Conservation (phyloP, 257 asterid species). For the Lavandula angustifolia region DNA sequence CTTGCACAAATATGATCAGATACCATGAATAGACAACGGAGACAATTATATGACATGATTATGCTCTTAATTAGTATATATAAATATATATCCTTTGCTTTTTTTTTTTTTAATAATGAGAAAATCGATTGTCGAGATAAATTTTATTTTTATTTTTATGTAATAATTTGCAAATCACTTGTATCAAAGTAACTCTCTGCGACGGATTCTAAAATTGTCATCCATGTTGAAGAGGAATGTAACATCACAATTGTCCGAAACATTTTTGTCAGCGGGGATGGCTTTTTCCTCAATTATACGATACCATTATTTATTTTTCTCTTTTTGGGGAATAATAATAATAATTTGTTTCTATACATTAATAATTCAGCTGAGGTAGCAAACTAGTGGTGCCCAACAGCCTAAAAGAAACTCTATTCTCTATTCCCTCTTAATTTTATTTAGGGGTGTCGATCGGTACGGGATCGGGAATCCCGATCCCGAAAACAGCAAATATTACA, state of each 20-base stretch:
- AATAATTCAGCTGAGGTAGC: slow-evolving; percentile 15
- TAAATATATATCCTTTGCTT: too few species aligned
- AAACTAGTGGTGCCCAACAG: slow-evolving; percentile 29
- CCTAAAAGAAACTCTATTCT: not conserved
- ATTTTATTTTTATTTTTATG: too few species aligned
- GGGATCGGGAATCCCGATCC: too few species aligned
- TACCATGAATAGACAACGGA: not conserved
- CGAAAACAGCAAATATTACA: too few species aligned
- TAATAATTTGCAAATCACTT: too few species aligned
- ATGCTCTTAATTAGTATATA: too few species aligned
- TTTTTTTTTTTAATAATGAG: too few species aligned
- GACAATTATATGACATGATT: too few species aligned
- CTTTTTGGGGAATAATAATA: not conserved
- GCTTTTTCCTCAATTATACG: slow-evolving; percentile 32
- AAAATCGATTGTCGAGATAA: too few species aligned
- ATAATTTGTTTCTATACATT: not conserved
- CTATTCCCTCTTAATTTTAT: not conserved
- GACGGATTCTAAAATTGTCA: not conserved
- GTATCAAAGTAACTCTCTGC: too few species aligned
- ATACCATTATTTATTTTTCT: not conserved
- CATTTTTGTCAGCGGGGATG: slow-evolving; percentile 24
- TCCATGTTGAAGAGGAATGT: slow-evolving; percentile 5
- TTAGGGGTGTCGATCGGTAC: too few species aligned
- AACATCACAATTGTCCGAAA: slow-evolving; percentile 19
- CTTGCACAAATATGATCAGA: slow-evolving; percentile 11